Evolutionary conservation across 805 yeast species (phyloP).

Genomic region (Metschnikowia santaceciliae): DNA sequence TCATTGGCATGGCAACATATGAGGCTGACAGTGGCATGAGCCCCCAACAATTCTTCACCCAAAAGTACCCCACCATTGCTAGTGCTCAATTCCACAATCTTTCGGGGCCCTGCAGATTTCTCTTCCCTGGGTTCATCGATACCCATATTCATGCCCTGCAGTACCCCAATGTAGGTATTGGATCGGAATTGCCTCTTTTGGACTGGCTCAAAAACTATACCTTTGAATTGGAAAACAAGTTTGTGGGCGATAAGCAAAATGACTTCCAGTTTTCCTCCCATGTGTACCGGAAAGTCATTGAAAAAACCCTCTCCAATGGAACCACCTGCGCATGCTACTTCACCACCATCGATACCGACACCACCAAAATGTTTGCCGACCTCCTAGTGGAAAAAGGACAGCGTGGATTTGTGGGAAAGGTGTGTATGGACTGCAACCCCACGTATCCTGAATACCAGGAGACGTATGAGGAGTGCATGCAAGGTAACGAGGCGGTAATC

Average conservation of each 20-base stretch:
- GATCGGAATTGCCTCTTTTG: conserved; percentile 76
- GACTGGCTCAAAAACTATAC: conserved; percentile 90
- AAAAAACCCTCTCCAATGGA: conserved; percentile 68
- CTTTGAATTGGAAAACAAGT: conserved; percentile 78
- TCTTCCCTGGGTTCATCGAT: conserved; percentile 51
- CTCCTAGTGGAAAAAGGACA: conserved; percentile 67
- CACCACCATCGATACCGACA: conserved; percentile 74
- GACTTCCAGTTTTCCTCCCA: conserved; percentile 51
- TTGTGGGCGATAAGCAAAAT: conserved; percentile 27
- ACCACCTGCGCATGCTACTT: conserved; percentile 92
- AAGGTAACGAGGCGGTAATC: conserved; percentile 51
- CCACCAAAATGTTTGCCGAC: conserved; percentile 75
- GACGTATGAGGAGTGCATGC: conserved; percentile 48
- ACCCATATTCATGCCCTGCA: conserved; percentile 46
- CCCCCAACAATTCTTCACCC: conserved; percentile 20
- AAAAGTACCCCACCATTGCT: background rate
- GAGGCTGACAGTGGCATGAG: conserved; percentile 9
- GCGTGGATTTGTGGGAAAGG: conserved; percentile 87
- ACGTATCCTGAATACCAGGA: conserved; percentile 65
- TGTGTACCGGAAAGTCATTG: conserved; percentile 66
- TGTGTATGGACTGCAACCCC: conserved; percentile 85
- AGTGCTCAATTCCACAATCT: conserved; percentile 21
- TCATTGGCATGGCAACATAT: conserved; percentile 33
- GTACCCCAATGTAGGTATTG: conserved; percentile 51
- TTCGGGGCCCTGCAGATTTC: conserved; percentile 48